These are phyloP conservation scores for Psilocybe cubensis DNA, from an alignment of 768 basidiomycete genomes.

Conservation along the genomic window DNA sequence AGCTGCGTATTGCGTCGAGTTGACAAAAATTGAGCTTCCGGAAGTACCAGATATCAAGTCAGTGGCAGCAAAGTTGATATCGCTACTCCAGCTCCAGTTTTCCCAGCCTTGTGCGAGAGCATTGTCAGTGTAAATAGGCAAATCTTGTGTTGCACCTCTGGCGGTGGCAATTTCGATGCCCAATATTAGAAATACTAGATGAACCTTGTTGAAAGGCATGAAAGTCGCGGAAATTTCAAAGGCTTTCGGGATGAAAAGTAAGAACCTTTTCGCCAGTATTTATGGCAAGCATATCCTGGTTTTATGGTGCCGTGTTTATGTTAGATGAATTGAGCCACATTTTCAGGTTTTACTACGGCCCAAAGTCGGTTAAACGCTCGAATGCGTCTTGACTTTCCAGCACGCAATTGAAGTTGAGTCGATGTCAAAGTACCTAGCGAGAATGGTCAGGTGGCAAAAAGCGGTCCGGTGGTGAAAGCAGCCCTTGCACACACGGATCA, in stretches of 20 bases:
- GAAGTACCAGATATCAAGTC: conserved; percentile 43
- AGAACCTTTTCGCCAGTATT: background rate
- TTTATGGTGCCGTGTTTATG: background rate
- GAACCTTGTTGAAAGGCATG: conserved; percentile 10
- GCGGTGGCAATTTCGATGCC: conserved; percentile 21
- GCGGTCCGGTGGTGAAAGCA: too few relatives aligned
- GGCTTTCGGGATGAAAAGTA: background rate
- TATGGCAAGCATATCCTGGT: background rate
- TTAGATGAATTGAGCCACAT: background rate
- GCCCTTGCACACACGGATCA: background rate
- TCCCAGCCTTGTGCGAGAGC: conserved; percentile 49
- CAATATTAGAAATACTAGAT: conserved; percentile 17
- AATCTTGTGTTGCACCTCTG: conserved; percentile 31
- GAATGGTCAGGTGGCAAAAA: background rate
- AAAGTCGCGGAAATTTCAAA: background rate
- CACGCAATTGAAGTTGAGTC: too few relatives aligned
- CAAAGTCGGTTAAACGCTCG: background rate
- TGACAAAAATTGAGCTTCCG: conserved; percentile 47
- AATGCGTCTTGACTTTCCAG: background rate
- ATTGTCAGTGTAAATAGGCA: conserved; percentile 44
- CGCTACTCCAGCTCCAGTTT: conserved; percentile 55
- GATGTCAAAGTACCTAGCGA: background rate
- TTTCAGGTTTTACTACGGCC: background rate
- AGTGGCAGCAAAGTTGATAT: conserved; percentile 46
- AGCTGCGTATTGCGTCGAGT: conserved; percentile 45